Evolutionary conservation across 2,329 filamentous ascomycete genomes (phyloP).

Genomic region (Tothia fuscella): DNA sequence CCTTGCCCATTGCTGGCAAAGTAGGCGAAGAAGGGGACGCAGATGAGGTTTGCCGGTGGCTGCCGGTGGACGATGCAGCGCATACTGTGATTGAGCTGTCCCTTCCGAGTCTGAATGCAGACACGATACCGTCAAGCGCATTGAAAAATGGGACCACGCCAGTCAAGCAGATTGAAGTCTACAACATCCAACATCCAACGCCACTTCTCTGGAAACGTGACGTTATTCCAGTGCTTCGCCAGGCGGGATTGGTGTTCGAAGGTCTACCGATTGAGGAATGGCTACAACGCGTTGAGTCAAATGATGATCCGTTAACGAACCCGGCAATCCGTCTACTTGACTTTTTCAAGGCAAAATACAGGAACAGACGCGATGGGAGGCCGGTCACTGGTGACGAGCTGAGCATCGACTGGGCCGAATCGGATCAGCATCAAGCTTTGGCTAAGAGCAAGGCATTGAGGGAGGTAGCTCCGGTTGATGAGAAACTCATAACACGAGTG

Average conservation of each 20-base stretch:
- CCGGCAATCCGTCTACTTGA: constrained; percentile 42
- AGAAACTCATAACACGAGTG: too few relatives aligned
- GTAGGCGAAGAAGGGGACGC: too few relatives aligned
- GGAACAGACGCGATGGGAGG: constrained; percentile 27
- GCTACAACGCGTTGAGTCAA: constrained; percentile 28
- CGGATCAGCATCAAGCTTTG: too few relatives aligned
- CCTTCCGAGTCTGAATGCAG: too few relatives aligned
- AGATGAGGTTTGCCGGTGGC: constrained; percentile 22
- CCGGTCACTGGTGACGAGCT: too few relatives aligned
- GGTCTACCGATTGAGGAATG: background rate
- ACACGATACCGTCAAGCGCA: constrained; percentile 11
- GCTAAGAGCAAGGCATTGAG: too few relatives aligned
- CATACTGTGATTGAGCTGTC: constrained; percentile 18
- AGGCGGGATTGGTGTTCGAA: constrained; percentile 33
- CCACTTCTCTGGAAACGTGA: constrained; percentile 41
- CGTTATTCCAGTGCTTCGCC: constrained; percentile 39
- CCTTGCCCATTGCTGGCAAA: constrained; percentile 32
- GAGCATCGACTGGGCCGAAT: too few relatives aligned
- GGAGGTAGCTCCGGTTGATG: too few relatives aligned
- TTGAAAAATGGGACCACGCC: background rate
- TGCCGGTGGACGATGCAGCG: constrained; percentile 21
- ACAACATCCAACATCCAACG: constrained; percentile 41
- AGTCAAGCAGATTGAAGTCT: constrained; percentile 23
- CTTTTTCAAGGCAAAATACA: constrained; percentile 43
- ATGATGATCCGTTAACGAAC: constrained; percentile 37